Evolutionary conservation across 164 flowering plant species (phyloP), one percentile per base, ranked within the genome.

Genomic region (Vitis labrusca): DNA sequence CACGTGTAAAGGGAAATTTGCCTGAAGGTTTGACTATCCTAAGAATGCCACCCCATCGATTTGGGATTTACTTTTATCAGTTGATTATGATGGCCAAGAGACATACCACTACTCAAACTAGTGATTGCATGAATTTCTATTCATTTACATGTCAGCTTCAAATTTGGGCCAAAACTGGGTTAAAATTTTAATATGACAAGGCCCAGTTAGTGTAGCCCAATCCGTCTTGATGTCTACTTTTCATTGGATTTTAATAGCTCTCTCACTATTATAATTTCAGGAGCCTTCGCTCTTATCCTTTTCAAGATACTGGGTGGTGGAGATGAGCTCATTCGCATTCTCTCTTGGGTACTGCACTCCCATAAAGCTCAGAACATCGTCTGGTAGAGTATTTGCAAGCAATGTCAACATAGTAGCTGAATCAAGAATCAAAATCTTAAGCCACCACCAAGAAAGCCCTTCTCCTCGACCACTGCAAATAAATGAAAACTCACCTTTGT

Each of bases 281-380:
- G 48, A 50, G 47, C 57, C 61, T 48, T 51, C 48, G 66, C 50
- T 61, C 13, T 44, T 50, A 64, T 65, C 68, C 30, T 16, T 65
- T 12, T 32, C 49, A 61, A 27, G 17, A 9, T 63, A 56, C n/a
- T 55, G 73, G 72, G 44, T 37, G 68, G 59, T 58, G 59, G 58
- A 61, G 53, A 80, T 80, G 83, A 74, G 70, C 59, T 69, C 83
- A n/a, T 17, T 80, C 29, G 70, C 77, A 69, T 75, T 72, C 66
- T 72, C 83, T 52, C 37, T 77, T 64, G 70, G 74, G n/a, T 59
- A 55, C 37, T 66, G 53, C 59, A 64, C 47, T 30, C 79, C 73
- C 74, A 61, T 30, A 49, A 72, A 64, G 2, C 57, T 59, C 27
- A 54, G 17, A 62, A 68, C 65, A 15, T 27, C 17, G 29, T 9